Conservation (phyloP, 1,139 yeast species). For the Hansenula anomala region DNA sequence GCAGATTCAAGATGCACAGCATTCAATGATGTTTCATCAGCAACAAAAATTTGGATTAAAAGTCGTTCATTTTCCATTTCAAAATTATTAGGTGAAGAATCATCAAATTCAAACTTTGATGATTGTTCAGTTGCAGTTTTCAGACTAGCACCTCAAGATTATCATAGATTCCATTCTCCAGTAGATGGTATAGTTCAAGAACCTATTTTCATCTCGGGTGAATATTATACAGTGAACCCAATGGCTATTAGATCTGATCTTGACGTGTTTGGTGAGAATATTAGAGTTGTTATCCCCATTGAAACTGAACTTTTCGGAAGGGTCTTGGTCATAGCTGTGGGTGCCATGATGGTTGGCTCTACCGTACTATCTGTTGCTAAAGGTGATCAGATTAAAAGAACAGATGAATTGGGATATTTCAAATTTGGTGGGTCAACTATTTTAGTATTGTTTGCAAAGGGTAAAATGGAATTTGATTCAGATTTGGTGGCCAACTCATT, state of each 20-base stretch:
- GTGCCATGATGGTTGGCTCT: constrained; percentile 99
- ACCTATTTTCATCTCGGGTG: constrained; percentile 73
- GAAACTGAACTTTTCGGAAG: constrained; percentile 71
- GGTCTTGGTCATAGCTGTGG: constrained; percentile 77
- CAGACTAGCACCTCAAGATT: constrained; percentile 94
- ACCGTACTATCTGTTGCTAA: constrained; percentile 65
- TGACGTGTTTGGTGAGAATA: constrained; percentile 92
- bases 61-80: constrained; percentile 71
- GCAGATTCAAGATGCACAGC: constrained; percentile 88
- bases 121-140: constrained; percentile 71
- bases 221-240: constrained; percentile 94
- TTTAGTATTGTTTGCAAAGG: constrained; percentile 47
- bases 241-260: constrained; percentile 89
- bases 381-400: constrained; percentile 55
- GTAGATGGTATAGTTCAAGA: constrained; percentile 68
- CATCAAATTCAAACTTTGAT: constrained; percentile 35
- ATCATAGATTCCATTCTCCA: constrained; percentile 90
- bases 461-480: constrained; percentile 53
- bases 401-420: constrained; percentile 90
- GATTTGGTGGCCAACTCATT: constrained; percentile 69
- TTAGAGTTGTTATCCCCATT: constrained; percentile 72
- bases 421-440: constrained; percentile 95
- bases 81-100: constrained; percentile 50
- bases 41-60: constrained; percentile 85
- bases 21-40: constrained; percentile 54